These are phyloP conservation scores for Aureococcus anophagefferens DNA, from an alignment of 108 stramenopile genomes.

Conservation along the genomic window DNA sequence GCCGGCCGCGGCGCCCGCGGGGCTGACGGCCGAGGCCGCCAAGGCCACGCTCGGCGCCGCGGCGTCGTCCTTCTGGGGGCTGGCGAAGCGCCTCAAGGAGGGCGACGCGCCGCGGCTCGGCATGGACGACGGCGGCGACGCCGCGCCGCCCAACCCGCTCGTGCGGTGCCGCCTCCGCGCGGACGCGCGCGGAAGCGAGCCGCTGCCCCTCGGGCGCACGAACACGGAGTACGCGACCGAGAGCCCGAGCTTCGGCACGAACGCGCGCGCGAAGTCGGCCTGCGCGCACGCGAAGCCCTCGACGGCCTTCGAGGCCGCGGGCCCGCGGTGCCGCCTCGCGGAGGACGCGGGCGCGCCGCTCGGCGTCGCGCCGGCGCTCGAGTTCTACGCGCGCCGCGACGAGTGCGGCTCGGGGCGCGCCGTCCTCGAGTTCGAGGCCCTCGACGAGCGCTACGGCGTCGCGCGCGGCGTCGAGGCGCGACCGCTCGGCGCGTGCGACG, in stretches of 20 bases:
- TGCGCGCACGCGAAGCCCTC: not conserved
- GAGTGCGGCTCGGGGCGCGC: not conserved
- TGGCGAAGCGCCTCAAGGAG: not conserved
- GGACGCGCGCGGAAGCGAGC: not conserved
- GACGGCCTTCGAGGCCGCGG: not conserved
- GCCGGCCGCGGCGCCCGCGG: not conserved
- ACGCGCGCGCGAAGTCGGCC: not conserved
- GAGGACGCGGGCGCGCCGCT: not conserved
- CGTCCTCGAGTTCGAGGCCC: not conserved
- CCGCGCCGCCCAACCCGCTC: not conserved
- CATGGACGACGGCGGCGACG: not conserved
- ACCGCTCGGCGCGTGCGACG: not conserved
- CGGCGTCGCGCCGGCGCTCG: not conserved
- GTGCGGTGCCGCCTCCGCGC: not conserved
- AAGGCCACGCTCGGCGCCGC: no score
- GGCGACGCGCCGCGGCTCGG: not conserved
- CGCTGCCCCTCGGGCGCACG: not conserved
- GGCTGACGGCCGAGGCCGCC: not conserved
- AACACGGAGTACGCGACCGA: not conserved
- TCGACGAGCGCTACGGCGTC: not conserved
- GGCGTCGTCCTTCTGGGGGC: not conserved
- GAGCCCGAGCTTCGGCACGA: not conserved
- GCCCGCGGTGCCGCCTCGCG: no score
- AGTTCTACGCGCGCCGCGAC: not conserved
- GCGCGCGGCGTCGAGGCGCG: not conserved